Evolutionary conservation across 768 basidiomycete genomes (phyloP), one percentile per base, ranked within the genome.

Genomic region (Candolleomyces aberdarensis): DNA sequence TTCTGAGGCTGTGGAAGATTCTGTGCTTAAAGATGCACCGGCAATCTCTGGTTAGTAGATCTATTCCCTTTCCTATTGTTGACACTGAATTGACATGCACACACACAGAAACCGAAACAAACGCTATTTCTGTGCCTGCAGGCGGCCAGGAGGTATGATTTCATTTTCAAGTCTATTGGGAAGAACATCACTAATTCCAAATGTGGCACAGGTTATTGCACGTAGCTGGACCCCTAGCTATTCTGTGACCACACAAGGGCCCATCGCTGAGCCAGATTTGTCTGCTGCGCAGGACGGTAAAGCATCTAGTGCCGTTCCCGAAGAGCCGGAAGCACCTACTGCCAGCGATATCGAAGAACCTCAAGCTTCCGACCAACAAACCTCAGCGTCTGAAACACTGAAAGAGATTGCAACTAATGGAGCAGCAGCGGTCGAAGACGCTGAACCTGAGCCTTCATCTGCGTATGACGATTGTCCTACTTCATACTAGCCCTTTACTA

Each of bases 241-340:
- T 53, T 68, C 63, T 14, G 66, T 68, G 39, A 66, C 61, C 4
- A 53, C 44, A 4, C 67, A 68, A 55, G 67, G 67, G 7, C 22
- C 62, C 46, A 60, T 55, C 55, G 36, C 36, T 36, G 36, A 36
- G 36, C 36, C 36, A 36, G 36, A 36, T 36, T 36, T 13, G 22
- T 44, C 56, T 10, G 40, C 56, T 47, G 36, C 36, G 36, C 36
- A 2, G 36, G 36, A 36, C 36, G 36, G 36, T 8, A 36, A 36
- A 2, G 36, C 36, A 36, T 36, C 36, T 36, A 36, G 36, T 14
- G 52, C 40, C 3, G 57, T 48, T 7, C 26, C 22, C 11, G 40
- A 22, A 22, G 49, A 19, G 36, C 15, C 43, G 22, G 10, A 56
- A 40, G 22, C 31, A 13, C 8, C 8, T 31, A 5, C 17, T 39